Percentiles rank a stretch among this genome's conserved stretches.
phyloP scores from a whole-genome alignment of 225 moss, liverwort and hornwort genomes.

The Pseudoscleropodium purum region DNA sequence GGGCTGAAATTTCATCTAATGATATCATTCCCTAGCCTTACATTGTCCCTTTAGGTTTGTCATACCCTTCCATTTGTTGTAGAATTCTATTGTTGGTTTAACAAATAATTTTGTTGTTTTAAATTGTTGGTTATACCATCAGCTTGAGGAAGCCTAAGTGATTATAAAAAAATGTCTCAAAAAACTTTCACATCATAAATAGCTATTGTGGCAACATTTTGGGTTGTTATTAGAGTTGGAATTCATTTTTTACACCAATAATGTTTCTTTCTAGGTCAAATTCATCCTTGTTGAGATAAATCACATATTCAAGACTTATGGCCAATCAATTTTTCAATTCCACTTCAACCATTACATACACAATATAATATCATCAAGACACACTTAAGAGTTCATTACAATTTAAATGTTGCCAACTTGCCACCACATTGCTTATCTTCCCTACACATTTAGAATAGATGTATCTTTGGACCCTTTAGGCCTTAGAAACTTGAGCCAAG shows the following conservation, averaged over 20 bases:
- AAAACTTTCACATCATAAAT: background rate
- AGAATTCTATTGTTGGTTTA: background rate
- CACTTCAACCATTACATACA: background rate
- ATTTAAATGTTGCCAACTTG: background rate
- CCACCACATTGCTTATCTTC: background rate
- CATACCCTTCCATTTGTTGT: background rate
- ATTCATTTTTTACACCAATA: background rate
- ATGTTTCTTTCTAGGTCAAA: accelerated
- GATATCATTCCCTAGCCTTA: background rate
- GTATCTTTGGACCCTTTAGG: background rate
- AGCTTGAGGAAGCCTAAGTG: background rate
- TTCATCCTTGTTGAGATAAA: accelerated
- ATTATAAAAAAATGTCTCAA: background rate
- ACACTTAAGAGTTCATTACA: accelerated
- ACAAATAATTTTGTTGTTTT: background rate
- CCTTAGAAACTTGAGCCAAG: background rate
- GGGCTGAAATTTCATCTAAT: too few relatives aligned
- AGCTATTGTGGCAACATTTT: background rate
- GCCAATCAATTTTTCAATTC: background rate
- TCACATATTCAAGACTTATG: background rate
- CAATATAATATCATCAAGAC: background rate
- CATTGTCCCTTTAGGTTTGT: background rate
- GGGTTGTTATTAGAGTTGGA: background rate
- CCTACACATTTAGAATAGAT: accelerated
- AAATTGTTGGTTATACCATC: accelerated